Conservation (phyloP, 176 grass and related monocot species). For the Ananas comosus region DNA sequence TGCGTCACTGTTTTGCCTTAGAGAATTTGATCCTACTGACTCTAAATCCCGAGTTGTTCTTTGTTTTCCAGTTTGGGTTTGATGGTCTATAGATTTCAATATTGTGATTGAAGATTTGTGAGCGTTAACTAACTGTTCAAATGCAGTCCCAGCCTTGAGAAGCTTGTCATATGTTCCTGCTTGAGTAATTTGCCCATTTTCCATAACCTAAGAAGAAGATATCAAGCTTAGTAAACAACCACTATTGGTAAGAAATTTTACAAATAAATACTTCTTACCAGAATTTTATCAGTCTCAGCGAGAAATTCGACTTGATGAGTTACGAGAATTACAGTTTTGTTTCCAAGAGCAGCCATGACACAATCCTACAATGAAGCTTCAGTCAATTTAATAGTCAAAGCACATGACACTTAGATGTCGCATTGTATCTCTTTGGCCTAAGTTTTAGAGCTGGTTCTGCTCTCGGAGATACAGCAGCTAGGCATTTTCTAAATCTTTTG, state of each 20-base stretch:
- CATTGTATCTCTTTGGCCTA: no score
- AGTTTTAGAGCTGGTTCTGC: no score
- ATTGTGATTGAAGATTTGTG: conserved; percentile 58
- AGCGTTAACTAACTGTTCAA: conserved; percentile 72
- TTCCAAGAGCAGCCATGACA: conserved; percentile 74
- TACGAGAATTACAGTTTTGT: conserved; percentile 88
- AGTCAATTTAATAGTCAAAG: background rate
- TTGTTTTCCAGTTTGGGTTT: conserved; percentile 23
- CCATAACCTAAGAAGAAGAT: conserved; percentile 56
- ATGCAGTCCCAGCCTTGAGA: conserved; percentile 61
- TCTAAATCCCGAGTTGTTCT: conserved; percentile 18
- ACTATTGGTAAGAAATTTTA: background rate
- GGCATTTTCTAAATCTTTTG: no score
- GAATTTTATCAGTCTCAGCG: conserved; percentile 49
- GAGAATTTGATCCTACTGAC: conserved; percentile 1
- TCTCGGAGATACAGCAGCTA: no score
- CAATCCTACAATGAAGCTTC: conserved; percentile 55
- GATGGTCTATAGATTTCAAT: conserved; percentile 35
- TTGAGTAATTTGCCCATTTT: conserved; percentile 48
- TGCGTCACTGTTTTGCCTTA: conserved; percentile 38
- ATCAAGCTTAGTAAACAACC: background rate
- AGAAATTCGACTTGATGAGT: conserved; percentile 94
- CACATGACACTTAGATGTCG: background rate
- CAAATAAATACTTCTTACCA: conserved; percentile 35
- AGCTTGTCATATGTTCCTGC: conserved; percentile 64